Conservation (phyloP, 1,284 basidiomycete genomes). For the Moesziomyces sp. region DNA sequence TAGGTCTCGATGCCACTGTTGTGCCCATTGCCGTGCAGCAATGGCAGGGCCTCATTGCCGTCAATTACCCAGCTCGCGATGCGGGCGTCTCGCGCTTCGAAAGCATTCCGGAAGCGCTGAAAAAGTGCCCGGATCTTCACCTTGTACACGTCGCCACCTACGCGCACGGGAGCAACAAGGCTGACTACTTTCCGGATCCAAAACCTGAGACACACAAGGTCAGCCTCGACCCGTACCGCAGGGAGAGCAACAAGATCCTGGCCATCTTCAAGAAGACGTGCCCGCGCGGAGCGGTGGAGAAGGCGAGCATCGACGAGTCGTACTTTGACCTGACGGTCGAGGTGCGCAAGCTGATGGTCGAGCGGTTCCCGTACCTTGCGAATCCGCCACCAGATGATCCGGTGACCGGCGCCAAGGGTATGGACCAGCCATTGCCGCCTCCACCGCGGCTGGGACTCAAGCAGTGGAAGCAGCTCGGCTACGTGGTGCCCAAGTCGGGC, state of each 20-base stretch:
- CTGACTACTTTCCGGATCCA: constrained; percentile 82
- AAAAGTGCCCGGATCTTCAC: constrained; percentile 84
- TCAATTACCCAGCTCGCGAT: constrained; percentile 92
- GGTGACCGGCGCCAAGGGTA: constrained; percentile 70
- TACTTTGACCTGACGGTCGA: constrained; percentile 66
- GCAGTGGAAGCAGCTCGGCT: constrained; percentile 77
- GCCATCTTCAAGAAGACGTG: constrained; percentile 82
- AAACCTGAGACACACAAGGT: constrained; percentile 93
- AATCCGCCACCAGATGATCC: constrained; percentile 40
- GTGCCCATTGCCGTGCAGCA: constrained; percentile 90
- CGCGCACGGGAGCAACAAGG: constrained; percentile 73
- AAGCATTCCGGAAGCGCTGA: constrained; percentile 70
- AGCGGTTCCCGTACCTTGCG: constrained; percentile 76
- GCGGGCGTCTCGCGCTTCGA: constrained; percentile 81
- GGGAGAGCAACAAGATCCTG: constrained; percentile 90
- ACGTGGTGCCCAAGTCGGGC: constrained; percentile 76
- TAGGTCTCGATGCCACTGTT: constrained; percentile 76
- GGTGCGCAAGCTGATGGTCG: constrained; percentile 61
- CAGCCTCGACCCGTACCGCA: constrained; percentile 90
- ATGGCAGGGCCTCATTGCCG: constrained; percentile 87
- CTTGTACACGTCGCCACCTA: constrained; percentile 93
- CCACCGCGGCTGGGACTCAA: constrained; percentile 73
- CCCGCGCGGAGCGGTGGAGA: constrained; percentile 73
- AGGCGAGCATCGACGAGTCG: constrained; percentile 74
- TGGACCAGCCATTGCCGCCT: constrained; percentile 83